Evolutionary conservation across 441 rosid species (phyloP), one percentile per base, ranked within the genome.

Genomic region (Jatropha podagrica): DNA sequence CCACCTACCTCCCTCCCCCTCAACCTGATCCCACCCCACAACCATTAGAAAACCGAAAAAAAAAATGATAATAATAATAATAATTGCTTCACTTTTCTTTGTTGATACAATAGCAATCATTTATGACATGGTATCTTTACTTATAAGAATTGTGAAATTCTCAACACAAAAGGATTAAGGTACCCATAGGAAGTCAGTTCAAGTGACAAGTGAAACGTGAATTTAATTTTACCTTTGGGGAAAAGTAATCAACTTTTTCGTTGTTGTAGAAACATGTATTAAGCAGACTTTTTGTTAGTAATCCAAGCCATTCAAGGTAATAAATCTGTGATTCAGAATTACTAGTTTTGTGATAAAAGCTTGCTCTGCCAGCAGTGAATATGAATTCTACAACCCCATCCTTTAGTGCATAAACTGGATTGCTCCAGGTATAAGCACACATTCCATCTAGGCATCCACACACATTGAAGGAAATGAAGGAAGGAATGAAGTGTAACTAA

Each of bases 301-400:
- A 32, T 32, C 32, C 32, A 32, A 32, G 2, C 32, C 32, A 32
- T 32, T 56, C 17, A 44, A 20, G 54, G 27, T 49, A 26, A 26
- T 15, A n/a, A 60, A n/a, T 23, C 18, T 0, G 4, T 41, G 48
- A 6, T 71, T 56, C 56, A 15, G 62, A 13, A 15, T 14, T 7
- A 42, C 40, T 59, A 62, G 41, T 10, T 58, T 71, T 71, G 20
- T 17, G 23, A 54, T 6, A 61, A 46, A 72, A 69, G 27, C 51
- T 27, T 61, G 44, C 42, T 20, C 32, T 32, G 32, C 32, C 48
- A 1, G 59, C 18, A 67, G 17, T n/a, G 44, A 49, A 62, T 69
- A 48, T 20, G 26, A 51, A 46, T 55, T 37, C 26, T 76, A 69
- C 61, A 62, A 76, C 49, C 68, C 49, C 69, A 61, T 14, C 65